phyloP scores from a whole-genome alignment of 192 early-diverging fungal species.

The Coemansia sp. region DNA sequence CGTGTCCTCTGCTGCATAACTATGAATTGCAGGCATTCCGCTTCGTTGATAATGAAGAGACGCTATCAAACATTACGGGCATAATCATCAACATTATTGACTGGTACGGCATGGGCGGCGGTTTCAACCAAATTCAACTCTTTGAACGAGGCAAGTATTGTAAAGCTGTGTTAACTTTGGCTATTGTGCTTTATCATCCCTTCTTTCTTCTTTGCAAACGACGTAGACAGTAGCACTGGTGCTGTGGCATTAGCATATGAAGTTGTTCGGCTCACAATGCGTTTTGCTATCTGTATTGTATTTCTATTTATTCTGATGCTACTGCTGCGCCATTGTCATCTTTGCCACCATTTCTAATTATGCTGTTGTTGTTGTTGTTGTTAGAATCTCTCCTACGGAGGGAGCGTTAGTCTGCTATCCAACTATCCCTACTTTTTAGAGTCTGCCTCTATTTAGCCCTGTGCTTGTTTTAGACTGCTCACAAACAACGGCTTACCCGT shows the following conservation, averaged over 20 bases:
- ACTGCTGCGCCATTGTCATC: neutral
- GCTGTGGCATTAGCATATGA: neutral
- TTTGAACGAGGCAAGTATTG: slow-evolving; percentile 50
- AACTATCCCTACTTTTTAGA: neutral
- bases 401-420: neutral
- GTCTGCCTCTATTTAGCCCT: too few species aligned
- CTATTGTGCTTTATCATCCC: neutral
- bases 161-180: neutral
- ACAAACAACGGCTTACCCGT: neutral
- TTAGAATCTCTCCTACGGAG: neutral
- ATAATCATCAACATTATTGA: slow-evolving; percentile 61
- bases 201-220: neutral
- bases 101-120: slow-evolving; percentile 59
- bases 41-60: slow-evolving; percentile 49
- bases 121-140: slow-evolving; percentile 52
- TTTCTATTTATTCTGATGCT: neutral
- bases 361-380: slow-evolving; percentile 2
- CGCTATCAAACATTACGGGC: slow-evolving; percentile 51
- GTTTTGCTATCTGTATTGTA: neutral
- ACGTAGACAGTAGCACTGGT: neutral
- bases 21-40: slow-evolving; percentile 53
- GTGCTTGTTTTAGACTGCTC: neutral
- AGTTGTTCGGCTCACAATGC: neutral
- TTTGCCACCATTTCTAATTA: slow-evolving; percentile 7
- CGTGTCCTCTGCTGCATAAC: slow-evolving; percentile 44